Evolutionary conservation across 495 filamentous ascomycete genomes (phyloP), one percentile per base, ranked within the genome.

Genomic region (Poronia punctata): DNA sequence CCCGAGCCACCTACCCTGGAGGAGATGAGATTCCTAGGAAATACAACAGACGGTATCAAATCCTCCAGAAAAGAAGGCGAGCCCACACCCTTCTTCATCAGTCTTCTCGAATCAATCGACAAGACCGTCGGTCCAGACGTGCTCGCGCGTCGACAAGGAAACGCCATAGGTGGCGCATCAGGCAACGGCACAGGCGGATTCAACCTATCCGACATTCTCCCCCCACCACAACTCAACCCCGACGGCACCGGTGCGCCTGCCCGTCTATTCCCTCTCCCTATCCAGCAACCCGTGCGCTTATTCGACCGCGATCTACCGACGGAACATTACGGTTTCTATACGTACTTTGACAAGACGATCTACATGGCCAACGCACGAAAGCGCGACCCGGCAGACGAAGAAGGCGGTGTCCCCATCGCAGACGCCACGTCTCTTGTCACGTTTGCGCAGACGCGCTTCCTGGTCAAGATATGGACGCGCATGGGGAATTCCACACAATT

Each of bases 291-390:
- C 0, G 60, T 97, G 11, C 79, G 83, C 3, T 74, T 97, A 2
- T 96, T 84, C 65, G 83, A 97, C 60, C 82, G 87, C 16, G 88
- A 81, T 14, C 61, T 80, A 23, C 64, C 73, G 2, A 79, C 77
- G 0, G 92, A 98, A 56, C 87, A 95, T 63, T 97, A 93, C 61
- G 86, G 86, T 7, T 95, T 96, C 63, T 95, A 94, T 61, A 83
- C 75, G 0, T 94, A 94, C 69, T 97, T 82, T 61, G 79, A 89
- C 60, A 86, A 87, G 48, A 84, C 84, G 4, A 87, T 93, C 38
- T 93, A 88, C 68, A 68, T 88, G 35, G 53, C 61, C n/a, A 56
- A 49, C 17, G 40, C 60, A 5, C 54, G 62, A 1, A 59, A 61
- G 9, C 53, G 62, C 17, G 49, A 55, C n/a, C 54, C 73, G 0